Conservation (phyloP, 1,139 yeast genomes). For the Hemisphaericaspora subhashii region DNA sequence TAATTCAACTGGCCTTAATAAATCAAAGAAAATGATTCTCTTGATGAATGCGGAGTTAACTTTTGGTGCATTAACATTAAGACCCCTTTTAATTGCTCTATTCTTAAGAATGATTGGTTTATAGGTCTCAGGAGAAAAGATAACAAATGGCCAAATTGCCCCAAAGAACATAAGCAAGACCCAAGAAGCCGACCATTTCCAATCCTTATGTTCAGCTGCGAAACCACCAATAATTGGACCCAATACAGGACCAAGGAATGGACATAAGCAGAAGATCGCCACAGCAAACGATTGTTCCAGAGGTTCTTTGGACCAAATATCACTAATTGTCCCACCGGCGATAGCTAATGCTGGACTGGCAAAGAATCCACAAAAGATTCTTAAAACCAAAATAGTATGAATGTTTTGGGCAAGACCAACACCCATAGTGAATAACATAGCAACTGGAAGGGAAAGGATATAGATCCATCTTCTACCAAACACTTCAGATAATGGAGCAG, state of each 20-base stretch:
- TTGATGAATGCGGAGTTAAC: conserved; percentile 20
- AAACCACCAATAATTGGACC: conserved; percentile 86
- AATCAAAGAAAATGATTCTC: conserved; percentile 41
- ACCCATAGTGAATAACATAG: conserved; percentile 77
- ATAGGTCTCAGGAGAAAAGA: conserved; percentile 68
- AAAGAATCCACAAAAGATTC: conserved; percentile 78
- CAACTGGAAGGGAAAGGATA: conserved; percentile 57
- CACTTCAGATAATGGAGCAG: conserved; percentile 79
- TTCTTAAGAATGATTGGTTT: conserved; percentile 56
- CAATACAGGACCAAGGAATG: conserved; percentile 76
- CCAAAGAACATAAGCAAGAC: conserved; percentile 74
- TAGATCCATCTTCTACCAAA: conserved; percentile 70
- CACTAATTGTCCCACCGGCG: conserved; percentile 85
- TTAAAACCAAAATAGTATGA: conserved; percentile 57
- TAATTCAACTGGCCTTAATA: conserved; percentile 65
- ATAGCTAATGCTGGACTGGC: conserved; percentile 85
- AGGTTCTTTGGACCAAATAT: conserved; percentile 59
- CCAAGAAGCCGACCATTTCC: conserved; percentile 80
- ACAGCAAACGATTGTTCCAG: conserved; percentile 66
- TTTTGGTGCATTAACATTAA: conserved; percentile 40
- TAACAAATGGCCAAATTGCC: conserved; percentile 55
- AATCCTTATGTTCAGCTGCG: conserved; percentile 64
- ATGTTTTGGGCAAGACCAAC: conserved; percentile 65
- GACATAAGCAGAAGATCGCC: conserved; percentile 68
- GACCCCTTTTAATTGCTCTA: conserved; percentile 61